phyloP scores from a whole-genome alignment of 805 yeast species.

The Priceomyces melissophilus region DNA sequence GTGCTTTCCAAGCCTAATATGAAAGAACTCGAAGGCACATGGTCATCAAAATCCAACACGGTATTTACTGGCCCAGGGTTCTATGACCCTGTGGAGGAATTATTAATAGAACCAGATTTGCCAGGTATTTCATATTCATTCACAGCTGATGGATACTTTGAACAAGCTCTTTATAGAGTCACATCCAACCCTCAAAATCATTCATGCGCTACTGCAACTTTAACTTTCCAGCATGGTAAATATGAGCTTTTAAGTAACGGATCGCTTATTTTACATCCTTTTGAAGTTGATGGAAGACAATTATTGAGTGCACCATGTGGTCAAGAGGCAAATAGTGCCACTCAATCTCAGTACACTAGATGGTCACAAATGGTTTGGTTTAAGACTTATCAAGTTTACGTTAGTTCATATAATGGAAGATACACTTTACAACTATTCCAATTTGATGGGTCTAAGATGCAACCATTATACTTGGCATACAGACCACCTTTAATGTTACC shows the following conservation, averaged over 20 bases:
- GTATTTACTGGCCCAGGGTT: conserved; percentile 97
- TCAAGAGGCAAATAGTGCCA: conserved; percentile 39
- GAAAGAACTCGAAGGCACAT: conserved; percentile 73
- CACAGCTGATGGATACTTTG: conserved; percentile 88
- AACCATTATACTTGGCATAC: conserved; percentile 89
- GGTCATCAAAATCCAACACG: conserved; percentile 91
- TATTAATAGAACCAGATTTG: conserved; percentile 88
- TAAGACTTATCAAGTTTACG: conserved; percentile 51
- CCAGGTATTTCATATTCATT: conserved; percentile 94
- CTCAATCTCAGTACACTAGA: conserved; percentile 58
- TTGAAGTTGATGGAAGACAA: conserved; percentile 89
- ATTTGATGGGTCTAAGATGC: conserved; percentile 75
- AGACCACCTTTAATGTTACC: conserved; percentile 96
- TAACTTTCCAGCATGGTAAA: conserved; percentile 87
- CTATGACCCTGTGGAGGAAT: conserved; percentile 93
- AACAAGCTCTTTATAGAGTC: conserved; percentile 84
- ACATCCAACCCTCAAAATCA: conserved; percentile 69
- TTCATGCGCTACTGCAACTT: conserved; percentile 75
- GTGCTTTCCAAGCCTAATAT: conserved; percentile 33
- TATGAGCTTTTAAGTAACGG: conserved; percentile 66
- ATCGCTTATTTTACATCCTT: conserved; percentile 64
- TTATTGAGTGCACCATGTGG: conserved; percentile 83
- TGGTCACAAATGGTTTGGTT: conserved; percentile 67
- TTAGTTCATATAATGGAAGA: conserved; percentile 83
- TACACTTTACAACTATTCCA: conserved; percentile 69